Percentiles rank a stretch among this genome's conserved stretches.
Evolutionary conservation across 2,329 filamentous ascomycete genomes (phyloP).

Genomic region (Botryotinia globosa): DNA sequence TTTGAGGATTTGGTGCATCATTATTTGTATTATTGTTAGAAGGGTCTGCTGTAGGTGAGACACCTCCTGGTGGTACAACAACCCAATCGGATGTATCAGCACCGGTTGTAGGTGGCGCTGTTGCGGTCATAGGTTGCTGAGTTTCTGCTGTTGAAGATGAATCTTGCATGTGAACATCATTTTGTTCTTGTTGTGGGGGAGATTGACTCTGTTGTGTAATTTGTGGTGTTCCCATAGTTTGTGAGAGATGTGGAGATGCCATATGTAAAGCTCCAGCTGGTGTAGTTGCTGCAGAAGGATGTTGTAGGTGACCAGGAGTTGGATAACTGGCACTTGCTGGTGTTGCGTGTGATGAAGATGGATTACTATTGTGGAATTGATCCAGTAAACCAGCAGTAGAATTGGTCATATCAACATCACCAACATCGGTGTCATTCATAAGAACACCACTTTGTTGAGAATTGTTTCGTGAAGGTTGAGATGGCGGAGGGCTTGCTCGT

Average conservation of each 20-base stretch:
- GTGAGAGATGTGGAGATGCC: constrained; percentile 45
- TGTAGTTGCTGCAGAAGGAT: constrained; percentile 57
- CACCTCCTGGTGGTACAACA: constrained; percentile 64
- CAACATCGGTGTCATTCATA: constrained; percentile 59
- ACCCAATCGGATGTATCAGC: constrained; percentile 68
- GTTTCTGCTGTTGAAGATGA: constrained; percentile 9
- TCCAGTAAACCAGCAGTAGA: constrained; percentile 64
- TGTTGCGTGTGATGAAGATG: constrained; percentile 56
- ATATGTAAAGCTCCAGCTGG: constrained; percentile 43
- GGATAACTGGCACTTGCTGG: constrained; percentile 53
- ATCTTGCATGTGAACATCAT: constrained; percentile 26
- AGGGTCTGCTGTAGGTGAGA: constrained; percentile 38
- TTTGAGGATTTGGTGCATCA: neutral
- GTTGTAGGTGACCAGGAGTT: constrained; percentile 58
- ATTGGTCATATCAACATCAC: constrained; percentile 51
- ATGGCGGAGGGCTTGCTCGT: constrained; percentile 41
- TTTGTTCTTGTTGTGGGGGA: constrained; percentile 17
- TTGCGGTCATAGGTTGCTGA: constrained; percentile 22
- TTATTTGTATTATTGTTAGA: constrained; percentile 13
- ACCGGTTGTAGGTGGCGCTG: constrained; percentile 33
- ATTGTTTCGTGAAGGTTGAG: constrained; percentile 52
- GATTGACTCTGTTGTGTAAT: constrained; percentile 18
- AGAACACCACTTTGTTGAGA: constrained; percentile 55
- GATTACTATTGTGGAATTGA: constrained; percentile 60
- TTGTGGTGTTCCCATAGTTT: constrained; percentile 34